phyloP scores from a whole-genome alignment of 768 basidiomycete genomes.

The Kwoniella dejecticola region DNA sequence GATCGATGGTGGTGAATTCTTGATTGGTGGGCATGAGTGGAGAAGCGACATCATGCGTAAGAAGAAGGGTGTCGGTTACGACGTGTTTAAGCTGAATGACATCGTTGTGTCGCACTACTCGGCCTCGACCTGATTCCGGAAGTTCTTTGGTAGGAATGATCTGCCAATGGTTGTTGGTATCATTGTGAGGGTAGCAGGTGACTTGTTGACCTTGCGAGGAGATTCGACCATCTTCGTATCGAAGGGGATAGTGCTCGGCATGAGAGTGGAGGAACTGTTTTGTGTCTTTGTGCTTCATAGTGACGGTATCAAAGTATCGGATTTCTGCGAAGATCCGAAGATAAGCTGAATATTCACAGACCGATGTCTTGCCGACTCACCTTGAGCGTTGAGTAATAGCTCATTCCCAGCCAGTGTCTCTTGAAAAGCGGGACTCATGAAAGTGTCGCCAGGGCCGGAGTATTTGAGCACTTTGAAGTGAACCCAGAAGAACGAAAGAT shows the following conservation, averaged over 20 bases:
- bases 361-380: conserved; percentile 60
- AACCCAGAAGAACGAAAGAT: conserved; percentile 92
- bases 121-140: conserved; percentile 88
- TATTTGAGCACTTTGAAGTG: conserved; percentile 85
- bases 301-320: conserved; percentile 85
- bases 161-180: conserved; percentile 94
- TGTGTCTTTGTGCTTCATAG: conserved; percentile 86
- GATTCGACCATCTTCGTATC: conserved; percentile 92
- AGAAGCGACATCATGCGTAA: conserved; percentile 97
- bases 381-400: conserved; percentile 85
- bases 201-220: conserved; percentile 97
- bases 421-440: conserved; percentile 98
- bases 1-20: conserved; percentile 91
- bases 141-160: conserved; percentile 92
- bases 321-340: conserved; percentile 65
- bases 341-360: not conserved
- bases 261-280: conserved; percentile 95
- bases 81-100: conserved; percentile 85
- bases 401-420: conserved; percentile 92
- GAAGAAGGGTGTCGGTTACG: conserved; percentile 74
- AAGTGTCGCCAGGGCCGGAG: conserved; percentile 89
- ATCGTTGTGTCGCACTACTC: conserved; percentile 87
- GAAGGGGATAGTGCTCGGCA: conserved; percentile 81
- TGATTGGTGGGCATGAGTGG: conserved; percentile 97
- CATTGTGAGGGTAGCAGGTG: conserved; percentile 90